A percentile compares a stretch with the other conserved stretches of the same genome.
Evolutionary conservation across 164 flowering plant genomes (phyloP).

Genomic region (Chloranthus sessilifolius): DNA sequence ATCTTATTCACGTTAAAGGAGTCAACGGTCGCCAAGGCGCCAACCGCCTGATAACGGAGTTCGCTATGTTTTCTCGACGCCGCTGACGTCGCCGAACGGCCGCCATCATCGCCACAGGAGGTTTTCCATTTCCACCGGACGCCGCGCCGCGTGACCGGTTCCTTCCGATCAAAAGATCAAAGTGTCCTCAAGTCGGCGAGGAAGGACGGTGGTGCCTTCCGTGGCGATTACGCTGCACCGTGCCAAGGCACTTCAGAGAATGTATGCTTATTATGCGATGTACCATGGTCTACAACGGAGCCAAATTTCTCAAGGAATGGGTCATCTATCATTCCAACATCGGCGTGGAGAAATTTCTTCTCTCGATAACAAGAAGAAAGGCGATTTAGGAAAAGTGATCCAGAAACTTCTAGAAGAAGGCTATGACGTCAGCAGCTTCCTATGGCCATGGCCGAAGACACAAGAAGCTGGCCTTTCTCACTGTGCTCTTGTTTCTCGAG

Average conservation of each 20-base stretch:
- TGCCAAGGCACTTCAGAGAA: constrained; percentile 16
- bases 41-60: constrained; percentile 39
- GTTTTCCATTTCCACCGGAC: constrained; percentile 83
- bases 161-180: constrained; percentile 13
- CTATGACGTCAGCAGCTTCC: constrained; percentile 31
- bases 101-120: constrained; percentile 64
- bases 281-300: constrained; percentile 82
- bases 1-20: constrained; percentile 73
- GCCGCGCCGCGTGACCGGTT: constrained; percentile 31
- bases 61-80: constrained; percentile 66
- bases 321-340: constrained; percentile 60
- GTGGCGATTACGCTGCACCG: constrained; percentile 57
- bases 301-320: constrained; percentile 79
- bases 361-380: constrained; percentile 86
- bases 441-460: constrained; percentile 88
- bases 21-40: constrained; percentile 54
- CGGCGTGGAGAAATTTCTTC: constrained; percentile 64
- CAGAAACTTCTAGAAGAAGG: constrained; percentile 31
- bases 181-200: constrained; percentile 36
- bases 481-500: constrained; percentile 30
- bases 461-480: constrained; percentile 98
- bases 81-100: constrained; percentile 29
- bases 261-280: constrained; percentile 54
- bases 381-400: constrained; percentile 32
- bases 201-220: constrained; percentile 43